These are phyloP conservation scores for Chrysoporthe puriensis DNA, from an alignment of 2,329 filamentous ascomycete species.

Conservation along the genomic window DNA sequence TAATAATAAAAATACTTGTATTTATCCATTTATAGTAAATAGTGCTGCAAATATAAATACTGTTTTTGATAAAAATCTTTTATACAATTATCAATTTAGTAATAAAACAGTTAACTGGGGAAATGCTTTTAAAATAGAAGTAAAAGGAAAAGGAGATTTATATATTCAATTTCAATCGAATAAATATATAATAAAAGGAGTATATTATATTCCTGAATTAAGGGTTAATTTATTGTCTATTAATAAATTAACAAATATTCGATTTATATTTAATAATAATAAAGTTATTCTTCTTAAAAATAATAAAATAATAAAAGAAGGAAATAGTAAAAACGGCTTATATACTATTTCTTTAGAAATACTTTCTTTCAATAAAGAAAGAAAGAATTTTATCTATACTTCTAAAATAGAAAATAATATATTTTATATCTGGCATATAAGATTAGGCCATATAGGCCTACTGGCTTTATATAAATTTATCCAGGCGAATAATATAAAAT, in stretches of 20 bases:
- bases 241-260: not conserved
- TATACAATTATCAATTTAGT: not conserved
- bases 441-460: not conserved
- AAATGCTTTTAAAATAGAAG: not conserved
- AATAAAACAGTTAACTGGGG: too few relatives aligned
- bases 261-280: not conserved
- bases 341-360: not conserved
- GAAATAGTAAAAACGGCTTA: not conserved
- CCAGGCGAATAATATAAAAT: not conserved
- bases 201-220: not conserved
- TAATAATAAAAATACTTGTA: not conserved
- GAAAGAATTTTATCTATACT: not conserved
- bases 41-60: slow-evolving; percentile 5
- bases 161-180: not conserved
- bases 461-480: not conserved
- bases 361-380: not conserved
- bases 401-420: not conserved
- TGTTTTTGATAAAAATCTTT: not conserved
- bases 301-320: not conserved
- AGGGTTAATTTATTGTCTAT: not conserved
- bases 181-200: not conserved
- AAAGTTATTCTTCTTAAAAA: not conserved
- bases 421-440: not conserved
- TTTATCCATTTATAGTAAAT: slow-evolving; percentile 3
- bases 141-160: not conserved